Percentiles rank a stretch among this genome's conserved stretches.
Evolutionary conservation across 1,139 yeast genomes (phyloP).

Genomic region (Petasospora rhodanensis): DNA sequence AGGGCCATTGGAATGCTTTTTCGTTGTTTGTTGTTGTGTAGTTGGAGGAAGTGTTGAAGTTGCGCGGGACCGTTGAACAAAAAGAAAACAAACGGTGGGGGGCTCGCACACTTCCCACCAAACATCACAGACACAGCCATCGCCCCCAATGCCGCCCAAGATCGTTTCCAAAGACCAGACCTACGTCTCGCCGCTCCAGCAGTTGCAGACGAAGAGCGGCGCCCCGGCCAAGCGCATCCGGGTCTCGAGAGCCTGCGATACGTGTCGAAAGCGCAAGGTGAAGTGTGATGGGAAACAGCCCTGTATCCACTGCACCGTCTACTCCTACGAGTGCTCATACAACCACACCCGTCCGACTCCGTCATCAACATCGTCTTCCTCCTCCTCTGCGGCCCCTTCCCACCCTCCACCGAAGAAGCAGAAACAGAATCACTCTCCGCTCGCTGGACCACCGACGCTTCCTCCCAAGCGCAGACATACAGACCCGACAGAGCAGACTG

Average conservation of each 20-base stretch:
- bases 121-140: neutral
- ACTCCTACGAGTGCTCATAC: constrained; percentile 64
- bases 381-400: too few species aligned
- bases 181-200: constrained; percentile 24
- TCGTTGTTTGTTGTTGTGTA: neutral
- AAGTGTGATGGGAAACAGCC: constrained; percentile 94
- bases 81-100: neutral
- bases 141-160: constrained; percentile 20
- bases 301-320: constrained; percentile 89
- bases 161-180: constrained; percentile 22
- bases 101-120: neutral
- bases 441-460: too few species aligned
- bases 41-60: too few species aligned
- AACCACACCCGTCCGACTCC: too few species aligned
- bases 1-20: constrained; percentile 2
- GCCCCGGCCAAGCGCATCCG: constrained; percentile 45
- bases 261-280: constrained; percentile 77
- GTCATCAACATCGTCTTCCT: too few species aligned
- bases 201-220: constrained; percentile 9
- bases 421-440: too few species aligned
- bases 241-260: constrained; percentile 91
- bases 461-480: too few species aligned
- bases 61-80: neutral
- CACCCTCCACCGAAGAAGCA: too few species aligned
- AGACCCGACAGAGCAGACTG: too few species aligned